Evolutionary conservation across 176 grass and related monocot species (phyloP).

Genomic region (Ensete glaucum): DNA sequence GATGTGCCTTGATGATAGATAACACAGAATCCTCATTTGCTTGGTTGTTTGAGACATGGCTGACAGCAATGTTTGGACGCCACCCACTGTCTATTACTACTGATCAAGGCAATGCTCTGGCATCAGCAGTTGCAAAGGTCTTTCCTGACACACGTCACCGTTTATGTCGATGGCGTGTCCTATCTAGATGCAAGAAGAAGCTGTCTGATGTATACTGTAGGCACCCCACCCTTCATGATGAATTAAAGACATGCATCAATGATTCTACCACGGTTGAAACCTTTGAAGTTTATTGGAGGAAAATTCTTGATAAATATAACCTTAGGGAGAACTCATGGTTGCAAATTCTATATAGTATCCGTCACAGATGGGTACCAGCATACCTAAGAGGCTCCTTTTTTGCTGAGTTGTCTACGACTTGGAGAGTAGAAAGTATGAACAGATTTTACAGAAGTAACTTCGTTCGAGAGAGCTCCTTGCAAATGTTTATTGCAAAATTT

Average conservation of each 20-base stretch:
- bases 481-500: conserved; percentile 52
- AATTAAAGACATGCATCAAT: conserved; percentile 68
- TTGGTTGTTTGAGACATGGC: conserved; percentile 85
- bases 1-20: conserved; percentile 76
- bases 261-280: conserved; percentile 39
- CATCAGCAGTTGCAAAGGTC: conserved; percentile 51
- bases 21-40: conserved; percentile 52
- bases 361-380: conserved; percentile 79
- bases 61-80: conserved; percentile 59
- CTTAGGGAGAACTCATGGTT: conserved; percentile 70
- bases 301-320: conserved; percentile 70
- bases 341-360: conserved; percentile 48
- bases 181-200: conserved; percentile 88
- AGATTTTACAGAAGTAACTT: conserved; percentile 60
- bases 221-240: conserved; percentile 55
- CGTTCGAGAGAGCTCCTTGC: conserved; percentile 36
- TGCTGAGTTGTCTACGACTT: conserved; percentile 54
- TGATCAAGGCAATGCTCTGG: conserved; percentile 62
- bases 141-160: conserved; percentile 80
- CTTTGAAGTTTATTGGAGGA: conserved; percentile 72
- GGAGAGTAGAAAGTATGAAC: conserved; percentile 44
- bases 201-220: conserved; percentile 56
- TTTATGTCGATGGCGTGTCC: conserved; percentile 84
- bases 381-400: conserved; percentile 67
- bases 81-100: conserved; percentile 68